Conservation (phyloP, 495 filamentous ascomycete species). For the Xylaria sp. region DNA sequence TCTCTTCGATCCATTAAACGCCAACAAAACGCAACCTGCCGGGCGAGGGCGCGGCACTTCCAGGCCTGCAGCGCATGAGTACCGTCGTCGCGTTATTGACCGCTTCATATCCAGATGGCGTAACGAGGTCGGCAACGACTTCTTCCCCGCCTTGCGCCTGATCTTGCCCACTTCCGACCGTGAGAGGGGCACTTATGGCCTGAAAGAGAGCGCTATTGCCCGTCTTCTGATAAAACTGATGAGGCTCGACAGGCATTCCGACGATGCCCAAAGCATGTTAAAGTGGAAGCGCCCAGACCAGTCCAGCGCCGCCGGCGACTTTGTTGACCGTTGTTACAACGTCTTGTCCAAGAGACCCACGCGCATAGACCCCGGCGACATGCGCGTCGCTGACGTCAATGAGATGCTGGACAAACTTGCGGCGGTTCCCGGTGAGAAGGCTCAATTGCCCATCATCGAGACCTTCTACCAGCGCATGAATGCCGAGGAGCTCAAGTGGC, state of each 20-base stretch:
- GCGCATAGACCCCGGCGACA: conserved; percentile 71
- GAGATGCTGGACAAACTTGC: conserved; percentile 82
- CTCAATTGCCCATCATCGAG: conserved; percentile 79
- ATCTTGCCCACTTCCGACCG: conserved; percentile 95
- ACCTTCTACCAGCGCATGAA: conserved; percentile 92
- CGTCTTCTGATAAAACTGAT: conserved; percentile 88
- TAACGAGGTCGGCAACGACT: conserved; percentile 84
- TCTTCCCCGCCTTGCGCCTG: conserved; percentile 90
- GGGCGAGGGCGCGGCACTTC: conserved; percentile 62
- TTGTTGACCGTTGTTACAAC: conserved; percentile 85
- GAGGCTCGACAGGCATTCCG: conserved; percentile 90
- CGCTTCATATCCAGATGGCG: conserved; percentile 90
- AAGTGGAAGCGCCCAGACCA: conserved; percentile 94
- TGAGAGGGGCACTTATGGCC: conserved; percentile 90
- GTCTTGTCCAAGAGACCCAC: conserved; percentile 85
- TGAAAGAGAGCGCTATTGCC: conserved; percentile 91
- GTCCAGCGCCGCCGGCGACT: conserved; percentile 74
- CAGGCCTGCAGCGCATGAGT: conserved; percentile 78
- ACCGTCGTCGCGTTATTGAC: conserved; percentile 84
- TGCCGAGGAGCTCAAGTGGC: conserved; percentile 90
- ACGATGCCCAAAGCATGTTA: conserved; percentile 82
- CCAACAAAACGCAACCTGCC: conserved; percentile 78
- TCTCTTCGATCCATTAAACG: conserved; percentile 87
- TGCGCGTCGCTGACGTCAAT: conserved; percentile 91
- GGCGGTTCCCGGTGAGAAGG: conserved; percentile 74